A percentile compares a stretch with the other conserved stretches of the same genome.
Conservation (phyloP, 768 basidiomycete genomes). For the Lactarius deliciosus region DNA sequence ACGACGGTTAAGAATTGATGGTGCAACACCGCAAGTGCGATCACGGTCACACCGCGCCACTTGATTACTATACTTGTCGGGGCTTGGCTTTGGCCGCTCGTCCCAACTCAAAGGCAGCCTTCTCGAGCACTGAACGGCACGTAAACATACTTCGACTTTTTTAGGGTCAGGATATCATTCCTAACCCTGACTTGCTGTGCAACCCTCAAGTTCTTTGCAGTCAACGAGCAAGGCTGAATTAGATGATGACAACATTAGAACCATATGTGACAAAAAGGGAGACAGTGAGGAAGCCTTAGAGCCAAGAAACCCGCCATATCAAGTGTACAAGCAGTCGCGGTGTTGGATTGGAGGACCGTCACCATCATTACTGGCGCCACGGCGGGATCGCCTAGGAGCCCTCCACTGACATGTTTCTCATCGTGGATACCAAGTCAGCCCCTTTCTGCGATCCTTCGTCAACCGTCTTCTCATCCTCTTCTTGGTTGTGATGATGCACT, state of each 20-base stretch:
- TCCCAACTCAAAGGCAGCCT: too few species aligned
- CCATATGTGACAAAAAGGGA: neutral
- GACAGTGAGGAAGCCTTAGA: neutral
- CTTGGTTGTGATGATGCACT: conserved; percentile 26
- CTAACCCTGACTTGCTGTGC: too few species aligned
- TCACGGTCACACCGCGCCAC: too few species aligned
- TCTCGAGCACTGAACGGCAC: too few species aligned
- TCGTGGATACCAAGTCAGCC: conserved; percentile 5
- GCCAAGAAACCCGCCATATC: neutral
- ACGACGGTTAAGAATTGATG: too few species aligned
- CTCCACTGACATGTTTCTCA: conserved; percentile 9
- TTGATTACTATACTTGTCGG: too few species aligned
- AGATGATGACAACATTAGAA: neutral
- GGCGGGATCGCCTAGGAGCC: conserved; percentile 2
- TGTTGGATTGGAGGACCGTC: neutral
- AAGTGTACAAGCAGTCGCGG: neutral
- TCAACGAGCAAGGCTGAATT: neutral
- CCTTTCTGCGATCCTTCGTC: neutral
- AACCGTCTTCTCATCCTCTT: neutral
- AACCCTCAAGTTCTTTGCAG: neutral
- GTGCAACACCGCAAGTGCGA: too few species aligned
- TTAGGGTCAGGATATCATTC: too few species aligned
- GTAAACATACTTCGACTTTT: too few species aligned
- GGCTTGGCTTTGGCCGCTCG: too few species aligned
- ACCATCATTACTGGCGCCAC: too few species aligned